Conservation (phyloP, 1,284 basidiomycete species). For the Malassezia psittaci region DNA sequence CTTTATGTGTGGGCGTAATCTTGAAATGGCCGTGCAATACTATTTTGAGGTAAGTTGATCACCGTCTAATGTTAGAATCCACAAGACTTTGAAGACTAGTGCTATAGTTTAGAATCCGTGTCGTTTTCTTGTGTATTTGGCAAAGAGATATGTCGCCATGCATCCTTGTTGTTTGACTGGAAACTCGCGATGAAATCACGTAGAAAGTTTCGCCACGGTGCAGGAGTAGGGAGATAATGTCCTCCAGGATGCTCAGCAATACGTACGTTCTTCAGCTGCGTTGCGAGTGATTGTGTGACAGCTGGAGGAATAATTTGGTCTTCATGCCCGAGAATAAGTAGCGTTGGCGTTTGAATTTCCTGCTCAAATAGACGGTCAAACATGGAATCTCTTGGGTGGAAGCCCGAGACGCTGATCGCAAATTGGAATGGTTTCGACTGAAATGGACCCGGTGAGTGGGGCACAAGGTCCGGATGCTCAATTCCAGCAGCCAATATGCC, state of each 20-base stretch:
- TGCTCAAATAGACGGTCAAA: conserved; percentile 31
- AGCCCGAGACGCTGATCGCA: conserved; percentile 39
- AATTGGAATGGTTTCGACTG: conserved; percentile 32
- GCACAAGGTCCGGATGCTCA: conserved; percentile 30
- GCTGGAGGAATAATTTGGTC: conserved; percentile 14
- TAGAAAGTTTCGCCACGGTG: conserved; percentile 44
- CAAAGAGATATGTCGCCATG: conserved; percentile 4
- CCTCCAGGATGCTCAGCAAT: conserved; percentile 44
- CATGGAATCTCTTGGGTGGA: conserved; percentile 26
- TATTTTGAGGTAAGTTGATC: conserved; percentile 35
- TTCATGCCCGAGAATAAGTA: conserved; percentile 31
- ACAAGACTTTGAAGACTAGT: conserved; percentile 18
- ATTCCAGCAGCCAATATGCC: conserved; percentile 35
- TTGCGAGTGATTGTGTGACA: conserved; percentile 30
- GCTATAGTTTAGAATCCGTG: neutral
- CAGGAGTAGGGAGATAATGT: conserved; percentile 39
- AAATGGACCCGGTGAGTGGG: conserved; percentile 22
- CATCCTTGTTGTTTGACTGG: neutral
- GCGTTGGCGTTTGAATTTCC: conserved; percentile 32
- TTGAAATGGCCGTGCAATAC: conserved; percentile 47
- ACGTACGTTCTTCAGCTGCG: conserved; percentile 28
- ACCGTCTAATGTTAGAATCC: conserved; percentile 13
- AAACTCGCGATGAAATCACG: conserved; percentile 34
- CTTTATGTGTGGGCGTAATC: conserved; percentile 45
- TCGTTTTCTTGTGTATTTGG: neutral